phyloP scores from a whole-genome alignment of 176 grass and related monocot species.

The Paspalum notatum region DNA sequence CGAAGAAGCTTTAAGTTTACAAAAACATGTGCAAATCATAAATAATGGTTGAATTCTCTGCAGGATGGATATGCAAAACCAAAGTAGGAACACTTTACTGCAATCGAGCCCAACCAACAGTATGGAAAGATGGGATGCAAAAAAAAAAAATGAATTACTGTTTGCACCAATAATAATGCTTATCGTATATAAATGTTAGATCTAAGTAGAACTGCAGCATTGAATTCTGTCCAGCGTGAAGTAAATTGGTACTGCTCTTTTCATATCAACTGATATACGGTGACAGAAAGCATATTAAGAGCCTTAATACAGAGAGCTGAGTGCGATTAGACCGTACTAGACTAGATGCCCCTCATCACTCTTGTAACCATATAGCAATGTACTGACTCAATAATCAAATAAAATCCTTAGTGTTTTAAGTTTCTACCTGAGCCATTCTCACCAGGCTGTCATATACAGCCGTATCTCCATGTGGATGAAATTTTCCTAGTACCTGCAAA shows the following conservation, averaged over 20 bases:
- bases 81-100: not conserved
- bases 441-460: constrained; percentile 93
- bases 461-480: constrained; percentile 93
- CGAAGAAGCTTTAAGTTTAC: constrained; percentile 28
- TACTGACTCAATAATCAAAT: not conserved
- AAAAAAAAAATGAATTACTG: constrained; percentile 13
- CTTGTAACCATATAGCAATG: constrained; percentile 2
- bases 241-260: not conserved
- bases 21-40: constrained; percentile 23
- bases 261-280: constrained; percentile 14
- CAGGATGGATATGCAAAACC: constrained; percentile 9
- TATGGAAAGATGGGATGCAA: constrained; percentile 5
- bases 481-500: constrained; percentile 91
- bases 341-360: not conserved
- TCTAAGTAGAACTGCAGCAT: constrained; percentile 11
- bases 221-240: constrained; percentile 13
- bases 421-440: constrained; percentile 94
- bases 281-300: not conserved
- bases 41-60: constrained; percentile 1
- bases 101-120: constrained; percentile 4
- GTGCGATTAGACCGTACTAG: not conserved
- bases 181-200: not conserved
- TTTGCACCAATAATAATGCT: not conserved
- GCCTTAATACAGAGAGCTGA: not conserved
- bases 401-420: constrained; percentile 8